phyloP scores from a whole-genome alignment of 2,329 filamentous ascomycete species.

The Colletotrichum falcatum region DNA sequence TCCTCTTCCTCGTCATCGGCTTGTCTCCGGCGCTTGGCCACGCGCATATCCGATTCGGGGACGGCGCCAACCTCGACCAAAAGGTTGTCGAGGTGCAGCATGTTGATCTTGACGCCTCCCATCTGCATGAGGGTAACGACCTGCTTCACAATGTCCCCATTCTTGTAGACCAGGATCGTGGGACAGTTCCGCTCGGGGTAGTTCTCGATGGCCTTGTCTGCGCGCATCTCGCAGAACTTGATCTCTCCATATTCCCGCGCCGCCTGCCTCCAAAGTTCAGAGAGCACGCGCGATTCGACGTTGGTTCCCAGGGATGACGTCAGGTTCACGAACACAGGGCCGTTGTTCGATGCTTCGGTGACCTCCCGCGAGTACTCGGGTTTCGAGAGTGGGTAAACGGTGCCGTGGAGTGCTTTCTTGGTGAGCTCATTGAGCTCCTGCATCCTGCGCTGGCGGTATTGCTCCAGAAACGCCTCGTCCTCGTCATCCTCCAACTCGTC shows the following conservation, averaged over 20 bases:
- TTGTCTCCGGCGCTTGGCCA: constrained; percentile 71
- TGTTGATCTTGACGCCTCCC: constrained; percentile 76
- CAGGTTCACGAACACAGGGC: constrained; percentile 80
- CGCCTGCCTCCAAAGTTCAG: constrained; percentile 86
- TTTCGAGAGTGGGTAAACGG: constrained; percentile 94
- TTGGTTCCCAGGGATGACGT: constrained; percentile 84
- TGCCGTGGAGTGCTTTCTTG: constrained; percentile 84
- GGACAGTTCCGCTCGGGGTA: constrained; percentile 97
- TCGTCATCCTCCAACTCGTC: constrained; percentile 95
- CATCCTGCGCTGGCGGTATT: constrained; percentile 89
- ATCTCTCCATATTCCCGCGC: constrained; percentile 90
- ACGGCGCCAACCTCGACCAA: constrained; percentile 87
- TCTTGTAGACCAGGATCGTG: constrained; percentile 91
- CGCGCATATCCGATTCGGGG: constrained; percentile 80
- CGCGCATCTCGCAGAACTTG: constrained; percentile 97
- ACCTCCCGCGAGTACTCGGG: constrained; percentile 93
- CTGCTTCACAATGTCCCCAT: constrained; percentile 92
- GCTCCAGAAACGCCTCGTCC: constrained; percentile 90
- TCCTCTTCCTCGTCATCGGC: constrained; percentile 73
- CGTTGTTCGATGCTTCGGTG: constrained; percentile 85
- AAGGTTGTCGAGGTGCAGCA: constrained; percentile 83
- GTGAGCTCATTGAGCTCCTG: constrained; percentile 82
- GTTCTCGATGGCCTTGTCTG: constrained; percentile 92
- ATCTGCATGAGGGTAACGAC: constrained; percentile 88
- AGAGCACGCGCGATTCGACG: constrained; percentile 84